These are phyloP conservation scores for Colletotrichum sp. DNA, from an alignment of 2,329 filamentous ascomycete genomes.

Conservation along the genomic window DNA sequence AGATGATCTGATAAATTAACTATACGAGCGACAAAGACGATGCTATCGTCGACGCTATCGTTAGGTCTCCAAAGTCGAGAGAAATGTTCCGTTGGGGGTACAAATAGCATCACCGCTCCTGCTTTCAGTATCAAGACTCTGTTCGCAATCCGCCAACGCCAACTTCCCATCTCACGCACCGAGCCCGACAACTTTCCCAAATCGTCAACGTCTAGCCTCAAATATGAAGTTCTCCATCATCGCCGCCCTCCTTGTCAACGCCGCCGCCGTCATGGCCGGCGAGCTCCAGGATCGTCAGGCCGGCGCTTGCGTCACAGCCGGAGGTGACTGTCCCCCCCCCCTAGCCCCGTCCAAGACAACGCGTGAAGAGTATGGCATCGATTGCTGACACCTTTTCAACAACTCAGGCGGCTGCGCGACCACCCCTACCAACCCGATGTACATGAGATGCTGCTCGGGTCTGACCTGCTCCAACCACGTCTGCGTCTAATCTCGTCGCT, in stretches of 20 bases:
- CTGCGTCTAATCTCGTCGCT: neutral
- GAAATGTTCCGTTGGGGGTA: neutral
- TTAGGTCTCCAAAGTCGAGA: neutral
- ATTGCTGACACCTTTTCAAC: fast-evolving
- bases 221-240: neutral
- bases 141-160: too few relatives aligned
- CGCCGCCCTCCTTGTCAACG: neutral
- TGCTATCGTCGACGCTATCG: neutral
- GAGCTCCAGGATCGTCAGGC: neutral
- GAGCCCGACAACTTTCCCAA: neutral
- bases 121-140: neutral
- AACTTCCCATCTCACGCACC: too few relatives aligned
- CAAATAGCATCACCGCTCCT: neutral
- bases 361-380: too few relatives aligned
- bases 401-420: neutral
- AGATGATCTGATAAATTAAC: neutral
- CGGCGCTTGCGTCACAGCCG: neutral
- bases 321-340: neutral
- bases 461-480: neutral
- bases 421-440: neutral
- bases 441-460: neutral
- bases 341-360: too few relatives aligned
- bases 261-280: neutral
- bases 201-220: fast-evolving
- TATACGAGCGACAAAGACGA: fast-evolving